Evolutionary conservation across 441 rosid genomes (phyloP).

Genomic region (Melastoma candidum): DNA sequence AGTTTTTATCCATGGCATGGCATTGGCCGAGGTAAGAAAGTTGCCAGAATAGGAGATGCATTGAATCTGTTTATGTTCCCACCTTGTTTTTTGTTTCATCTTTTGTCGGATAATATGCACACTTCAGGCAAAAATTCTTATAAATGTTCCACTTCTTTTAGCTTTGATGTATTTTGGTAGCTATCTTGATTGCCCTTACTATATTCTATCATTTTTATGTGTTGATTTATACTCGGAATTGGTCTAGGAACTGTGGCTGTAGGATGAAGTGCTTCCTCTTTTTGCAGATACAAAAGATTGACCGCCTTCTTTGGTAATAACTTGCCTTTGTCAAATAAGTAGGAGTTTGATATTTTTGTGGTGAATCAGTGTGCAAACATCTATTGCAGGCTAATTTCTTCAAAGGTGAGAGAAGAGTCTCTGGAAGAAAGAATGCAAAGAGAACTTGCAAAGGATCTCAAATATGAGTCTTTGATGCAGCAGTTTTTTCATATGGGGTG

Average conservation of each 20-base stretch:
- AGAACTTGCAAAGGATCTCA: slow-evolving; percentile 21
- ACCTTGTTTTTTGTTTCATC: slow-evolving; percentile 26
- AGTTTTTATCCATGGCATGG: slow-evolving; percentile 57
- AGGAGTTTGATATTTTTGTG: not conserved
- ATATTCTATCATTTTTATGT: not conserved
- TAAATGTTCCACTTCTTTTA: too few species aligned
- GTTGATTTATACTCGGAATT: slow-evolving; percentile 2
- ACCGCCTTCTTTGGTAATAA: slow-evolving; percentile 74
- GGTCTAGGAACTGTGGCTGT: slow-evolving; percentile 76
- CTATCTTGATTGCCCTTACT: not conserved
- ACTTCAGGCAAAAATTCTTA: too few species aligned
- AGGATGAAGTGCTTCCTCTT: slow-evolving; percentile 58
- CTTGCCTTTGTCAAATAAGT: slow-evolving; percentile 10
- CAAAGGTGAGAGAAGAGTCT: slow-evolving; percentile 41
- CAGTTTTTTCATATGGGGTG: slow-evolving; percentile 37
- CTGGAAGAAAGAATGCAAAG: slow-evolving; percentile 35
- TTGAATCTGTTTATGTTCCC: slow-evolving; percentile 24
- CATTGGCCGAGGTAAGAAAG: slow-evolving; percentile 82
- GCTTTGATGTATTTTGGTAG: not conserved
- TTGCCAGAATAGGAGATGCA: slow-evolving; percentile 20
- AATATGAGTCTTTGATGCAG: slow-evolving; percentile 50
- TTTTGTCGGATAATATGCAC: too few species aligned
- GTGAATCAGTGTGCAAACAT: not conserved
- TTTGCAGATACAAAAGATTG: slow-evolving; percentile 80
- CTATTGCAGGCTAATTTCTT: slow-evolving; percentile 58